These are phyloP conservation scores for Edaphochlamys debaryana DNA, from an alignment of 139 green algal genomes.

Conservation along the genomic window DNA sequence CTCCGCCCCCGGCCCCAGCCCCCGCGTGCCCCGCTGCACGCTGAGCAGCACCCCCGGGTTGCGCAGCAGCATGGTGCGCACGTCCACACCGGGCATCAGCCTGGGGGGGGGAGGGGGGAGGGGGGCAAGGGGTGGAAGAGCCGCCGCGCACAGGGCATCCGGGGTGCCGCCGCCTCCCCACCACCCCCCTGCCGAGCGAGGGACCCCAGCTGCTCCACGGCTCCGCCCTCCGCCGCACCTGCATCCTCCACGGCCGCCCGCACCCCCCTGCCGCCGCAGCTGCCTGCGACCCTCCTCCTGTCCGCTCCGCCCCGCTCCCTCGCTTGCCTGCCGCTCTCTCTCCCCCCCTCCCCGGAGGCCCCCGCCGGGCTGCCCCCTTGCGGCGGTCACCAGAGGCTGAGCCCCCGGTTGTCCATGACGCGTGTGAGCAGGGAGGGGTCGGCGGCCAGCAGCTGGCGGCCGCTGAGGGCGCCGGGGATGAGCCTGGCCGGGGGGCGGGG, in stretches of 20 bases:
- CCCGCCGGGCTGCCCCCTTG: neutral
- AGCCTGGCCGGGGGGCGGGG: neutral
- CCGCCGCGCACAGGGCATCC: no score
- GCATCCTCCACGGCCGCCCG: neutral
- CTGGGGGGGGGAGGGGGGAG: neutral
- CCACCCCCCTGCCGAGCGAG: no score
- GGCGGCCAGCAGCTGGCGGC: slow-evolving; percentile 16
- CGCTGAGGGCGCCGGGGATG: neutral
- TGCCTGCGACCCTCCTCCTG: neutral
- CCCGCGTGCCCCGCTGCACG: slow-evolving; percentile 14
- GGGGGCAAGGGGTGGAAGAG: neutral
- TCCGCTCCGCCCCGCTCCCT: no score
- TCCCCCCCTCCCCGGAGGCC: neutral
- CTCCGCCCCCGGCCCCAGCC: slow-evolving; percentile 33
- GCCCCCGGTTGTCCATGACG: slow-evolving; percentile 23
- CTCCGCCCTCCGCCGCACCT: neutral
- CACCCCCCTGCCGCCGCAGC: neutral
- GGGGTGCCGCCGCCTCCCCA: no score
- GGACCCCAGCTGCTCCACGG: neutral
- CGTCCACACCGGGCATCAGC: slow-evolving; percentile 44
- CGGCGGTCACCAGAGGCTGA: slow-evolving; percentile 22
- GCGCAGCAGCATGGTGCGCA: slow-evolving; percentile 28
- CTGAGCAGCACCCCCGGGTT: slow-evolving; percentile 27
- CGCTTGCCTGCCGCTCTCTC: neutral
- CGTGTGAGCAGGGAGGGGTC: slow-evolving; percentile 37